Evolutionary conservation across 23 red algal genomes (phyloP).

Genomic region (Gracilariopsis chorda): DNA sequence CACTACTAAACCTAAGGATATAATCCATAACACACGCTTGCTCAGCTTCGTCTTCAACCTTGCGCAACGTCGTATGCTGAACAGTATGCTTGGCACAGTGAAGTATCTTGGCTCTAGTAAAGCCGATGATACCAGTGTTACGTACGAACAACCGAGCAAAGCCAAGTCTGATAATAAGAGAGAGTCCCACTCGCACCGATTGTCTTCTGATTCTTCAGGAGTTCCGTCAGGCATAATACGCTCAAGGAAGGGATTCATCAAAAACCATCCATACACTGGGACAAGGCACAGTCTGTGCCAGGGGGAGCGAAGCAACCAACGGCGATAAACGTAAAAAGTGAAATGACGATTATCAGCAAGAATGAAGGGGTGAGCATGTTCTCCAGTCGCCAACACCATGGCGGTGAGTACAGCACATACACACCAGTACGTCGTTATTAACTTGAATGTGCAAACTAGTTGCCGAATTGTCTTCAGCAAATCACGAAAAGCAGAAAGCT

Average conservation of each 20-base stretch:
- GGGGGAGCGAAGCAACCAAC: slow-evolving; percentile 6
- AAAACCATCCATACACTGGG: slow-evolving; percentile 56
- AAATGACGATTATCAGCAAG: slow-evolving; percentile 96
- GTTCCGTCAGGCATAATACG: not conserved
- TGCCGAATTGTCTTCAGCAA: not conserved
- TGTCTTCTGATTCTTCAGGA: not conserved
- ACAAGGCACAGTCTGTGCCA: slow-evolving; percentile 31
- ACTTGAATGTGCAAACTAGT: not conserved
- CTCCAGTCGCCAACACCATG: slow-evolving; percentile 28
- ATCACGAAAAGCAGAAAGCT: not conserved
- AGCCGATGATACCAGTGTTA: slow-evolving; percentile 41
- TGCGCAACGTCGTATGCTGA: not conserved
- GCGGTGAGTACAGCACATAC: not conserved
- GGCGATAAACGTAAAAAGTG: slow-evolving; percentile 79
- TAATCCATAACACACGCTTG: not conserved
- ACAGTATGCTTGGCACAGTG: slow-evolving; percentile 31
- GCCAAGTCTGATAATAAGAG: not conserved
- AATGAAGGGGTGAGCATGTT: slow-evolving; percentile 80
- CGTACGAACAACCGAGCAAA: not conserved
- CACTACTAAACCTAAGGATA: slow-evolving; percentile 16
- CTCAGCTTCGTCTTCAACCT: not conserved
- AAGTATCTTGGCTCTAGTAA: slow-evolving; percentile 89
- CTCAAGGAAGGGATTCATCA: not conserved
- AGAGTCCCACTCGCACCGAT: not conserved
- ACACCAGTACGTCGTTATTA: not conserved